These are phyloP conservation scores for Penicillium verrucosum DNA, from an alignment of 2,329 filamentous ascomycete species.

Conservation along the genomic window DNA sequence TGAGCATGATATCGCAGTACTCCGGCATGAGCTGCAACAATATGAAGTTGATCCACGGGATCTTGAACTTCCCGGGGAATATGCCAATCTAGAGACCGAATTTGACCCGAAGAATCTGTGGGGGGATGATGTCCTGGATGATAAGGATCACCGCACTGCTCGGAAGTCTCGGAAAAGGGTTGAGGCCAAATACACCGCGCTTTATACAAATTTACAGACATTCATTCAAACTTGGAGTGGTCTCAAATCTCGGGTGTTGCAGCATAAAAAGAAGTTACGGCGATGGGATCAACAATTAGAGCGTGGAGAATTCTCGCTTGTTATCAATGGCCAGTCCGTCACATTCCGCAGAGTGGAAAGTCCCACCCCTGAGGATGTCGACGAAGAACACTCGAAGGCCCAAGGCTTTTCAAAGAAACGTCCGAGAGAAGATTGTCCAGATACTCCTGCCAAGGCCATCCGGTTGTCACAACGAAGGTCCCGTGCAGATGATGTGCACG, in stretches of 20 bases:
- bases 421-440: background rate
- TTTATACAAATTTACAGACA: constrained; percentile 32
- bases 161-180: constrained; percentile 20
- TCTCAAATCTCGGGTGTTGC: constrained; percentile 32
- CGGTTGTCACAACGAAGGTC: background rate
- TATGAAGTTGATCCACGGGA: constrained; percentile 10
- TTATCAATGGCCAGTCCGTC: constrained; percentile 26
- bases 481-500: background rate
- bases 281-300: constrained; percentile 31
- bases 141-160: constrained; percentile 13
- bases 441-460: background rate
- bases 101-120: constrained; percentile 13
- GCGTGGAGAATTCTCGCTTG: constrained; percentile 30
- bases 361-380: background rate
- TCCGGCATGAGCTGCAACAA: constrained; percentile 23
- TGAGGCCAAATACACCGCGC: constrained; percentile 30
- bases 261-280: constrained; percentile 34
- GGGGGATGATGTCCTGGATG: constrained; percentile 19
- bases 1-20: constrained; percentile 19
- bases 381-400: background rate
- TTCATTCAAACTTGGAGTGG: constrained; percentile 27
- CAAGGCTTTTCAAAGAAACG: constrained; percentile 1
- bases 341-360: constrained; percentile 27
- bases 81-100: constrained; percentile 6
- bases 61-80: constrained; percentile 5